Base-by-base conservation (phyloP, 768 basidiomycete genomes). In the Tubosaeta sp. region DNA sequence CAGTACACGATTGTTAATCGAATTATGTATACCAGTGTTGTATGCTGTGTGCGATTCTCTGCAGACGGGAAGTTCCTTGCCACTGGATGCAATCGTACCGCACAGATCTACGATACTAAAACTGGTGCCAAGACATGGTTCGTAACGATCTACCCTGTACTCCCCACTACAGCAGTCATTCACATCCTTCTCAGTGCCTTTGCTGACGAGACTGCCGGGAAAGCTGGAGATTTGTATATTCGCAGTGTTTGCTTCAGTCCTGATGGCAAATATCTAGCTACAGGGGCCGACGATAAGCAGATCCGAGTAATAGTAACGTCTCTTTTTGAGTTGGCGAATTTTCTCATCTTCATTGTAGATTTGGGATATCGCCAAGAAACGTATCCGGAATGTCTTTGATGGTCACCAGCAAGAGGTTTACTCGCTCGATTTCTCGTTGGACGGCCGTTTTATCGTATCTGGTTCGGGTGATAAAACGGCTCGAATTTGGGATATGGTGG, bases 381-480 rank as follows among this genome's bases (percentile, higher is more conserved):
- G 81, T 33, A 90, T 95, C 64, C 81, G 85, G 50, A 85, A 81
- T 56, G 74, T 89, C 10, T 91, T 95, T 61, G 84, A 88, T 57
- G 94, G 94, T 5, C 94, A 97, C 71, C 83, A 84, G 62, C 88
- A 92, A 64, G 94, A 95, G 63, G 93, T 97, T 63, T 95, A 95
- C 71, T 91, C 92, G 1, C 84, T 97, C 57, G 91, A 90, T 68
- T 95, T 94, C 71, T 90, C 91, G 2, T 71, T 76, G n/a, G 89
- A 94, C 59, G 93, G 94, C 7, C 77, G 84, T 5, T 77, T 88
- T 59, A 86, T 95, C 58, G 90, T 94, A 10, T 93, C 91, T 4
- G 94, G 93, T 14, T 93, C 90, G 0, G 91, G 93, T 3, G 81
- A 82, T 65, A 78, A 77, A 43, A 74, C 86, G 61, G 83, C 87